Percentiles rank a stretch among this genome's conserved stretches.
phyloP scores from a whole-genome alignment of 2,329 filamentous ascomycete species.

The Trichoderma asperellum region DNA sequence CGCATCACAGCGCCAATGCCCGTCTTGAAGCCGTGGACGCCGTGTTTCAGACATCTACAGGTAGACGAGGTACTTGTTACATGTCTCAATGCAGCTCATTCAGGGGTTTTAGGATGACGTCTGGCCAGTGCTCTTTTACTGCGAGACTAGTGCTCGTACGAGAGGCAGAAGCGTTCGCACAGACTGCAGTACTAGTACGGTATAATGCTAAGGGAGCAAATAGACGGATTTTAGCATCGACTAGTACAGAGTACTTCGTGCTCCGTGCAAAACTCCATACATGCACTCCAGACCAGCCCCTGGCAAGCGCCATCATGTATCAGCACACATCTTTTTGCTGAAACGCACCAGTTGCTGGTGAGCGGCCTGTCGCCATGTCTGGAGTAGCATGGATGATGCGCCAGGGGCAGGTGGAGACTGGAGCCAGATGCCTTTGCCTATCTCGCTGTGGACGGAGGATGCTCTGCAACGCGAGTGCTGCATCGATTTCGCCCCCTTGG shows the following conservation, averaged over 20 bases:
- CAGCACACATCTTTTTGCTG: conserved; percentile 15
- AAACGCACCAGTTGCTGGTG: conserved; percentile 24
- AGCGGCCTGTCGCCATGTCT: conserved; percentile 23
- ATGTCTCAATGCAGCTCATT: background rate
- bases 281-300: background rate
- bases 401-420: conserved; percentile 22
- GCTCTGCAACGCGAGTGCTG: conserved; percentile 14
- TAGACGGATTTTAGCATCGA: background rate
- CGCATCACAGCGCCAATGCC: conserved; percentile 12
- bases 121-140: background rate
- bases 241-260: background rate
- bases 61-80: background rate
- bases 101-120: conserved; percentile 8
- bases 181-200: background rate
- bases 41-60: conserved; percentile 3
- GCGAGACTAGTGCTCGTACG: too few species aligned
- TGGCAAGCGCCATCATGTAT: background rate
- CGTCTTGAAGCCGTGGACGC: conserved; percentile 15
- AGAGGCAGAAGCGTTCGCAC: background rate
- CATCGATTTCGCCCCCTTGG: conserved; percentile 9
- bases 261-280: background rate
- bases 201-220: background rate
- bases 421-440: conserved; percentile 12
- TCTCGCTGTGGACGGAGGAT: conserved; percentile 13
- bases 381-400: conserved; percentile 21